A percentile compares a stretch with the other conserved stretches of the same genome.
Evolutionary conservation across 2,329 filamentous ascomycete species (phyloP).

Genomic region (Beauveria caledonica): DNA sequence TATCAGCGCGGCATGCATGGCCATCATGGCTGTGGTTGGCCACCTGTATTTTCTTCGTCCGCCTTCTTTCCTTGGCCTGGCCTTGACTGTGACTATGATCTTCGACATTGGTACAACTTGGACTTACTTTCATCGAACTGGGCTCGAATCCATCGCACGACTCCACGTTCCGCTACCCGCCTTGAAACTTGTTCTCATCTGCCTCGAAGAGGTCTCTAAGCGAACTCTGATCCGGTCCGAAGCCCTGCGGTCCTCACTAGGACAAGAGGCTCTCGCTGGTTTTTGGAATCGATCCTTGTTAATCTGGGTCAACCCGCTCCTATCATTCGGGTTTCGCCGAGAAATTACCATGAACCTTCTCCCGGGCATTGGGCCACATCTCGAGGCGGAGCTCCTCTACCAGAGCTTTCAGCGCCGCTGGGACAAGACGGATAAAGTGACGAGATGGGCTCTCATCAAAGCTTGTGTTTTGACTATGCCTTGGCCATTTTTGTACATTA

Average conservation of each 20-base stretch:
- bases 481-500: background rate
- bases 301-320: background rate
- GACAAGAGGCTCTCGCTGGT: constrained; percentile 16
- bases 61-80: constrained; percentile 23
- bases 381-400: background rate
- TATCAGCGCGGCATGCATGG: constrained; percentile 20
- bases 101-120: constrained; percentile 25
- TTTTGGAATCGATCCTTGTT: constrained; percentile 13
- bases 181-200: constrained; percentile 21
- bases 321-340: background rate
- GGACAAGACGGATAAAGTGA: background rate
- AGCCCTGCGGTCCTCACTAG: constrained; percentile 5
- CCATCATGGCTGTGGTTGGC: constrained; percentile 23
- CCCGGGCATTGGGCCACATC: background rate
- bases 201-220: constrained; percentile 26
- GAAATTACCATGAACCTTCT: background rate
- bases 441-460: background rate
- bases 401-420: background rate
- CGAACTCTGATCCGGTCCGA: background rate
- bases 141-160: constrained; percentile 17
- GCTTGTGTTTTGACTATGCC: background rate
- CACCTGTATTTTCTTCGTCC: constrained; percentile 25
- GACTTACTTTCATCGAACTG: constrained; percentile 24
- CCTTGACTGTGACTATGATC: constrained; percentile 23
- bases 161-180: constrained; percentile 20